A percentile compares a stretch with the other conserved stretches of the same genome.
phyloP scores from a whole-genome alignment of 164 flowering plant genomes.

The Stephania cephalantha region DNA sequence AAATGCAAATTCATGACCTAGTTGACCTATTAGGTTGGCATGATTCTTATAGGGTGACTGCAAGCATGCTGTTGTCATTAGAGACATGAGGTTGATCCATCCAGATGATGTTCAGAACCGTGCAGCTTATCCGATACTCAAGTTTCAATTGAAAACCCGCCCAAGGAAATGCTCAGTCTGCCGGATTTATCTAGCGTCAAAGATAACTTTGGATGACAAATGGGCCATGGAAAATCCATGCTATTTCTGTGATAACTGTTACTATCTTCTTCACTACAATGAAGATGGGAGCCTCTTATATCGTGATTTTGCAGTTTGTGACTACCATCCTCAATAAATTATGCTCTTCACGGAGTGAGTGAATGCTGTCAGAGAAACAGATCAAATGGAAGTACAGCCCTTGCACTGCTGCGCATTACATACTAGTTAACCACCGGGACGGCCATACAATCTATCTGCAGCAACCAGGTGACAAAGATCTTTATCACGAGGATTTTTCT shows the following conservation, averaged over 20 bases:
- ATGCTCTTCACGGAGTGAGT: too few species aligned
- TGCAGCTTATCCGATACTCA: constrained; percentile 58
- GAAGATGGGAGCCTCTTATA: constrained; percentile 38
- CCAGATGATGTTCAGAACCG: constrained; percentile 68
- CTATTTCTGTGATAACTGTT: constrained; percentile 76
- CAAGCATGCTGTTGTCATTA: constrained; percentile 64
- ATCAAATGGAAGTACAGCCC: too few species aligned
- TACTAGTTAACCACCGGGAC: too few species aligned
- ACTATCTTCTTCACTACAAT: constrained; percentile 56
- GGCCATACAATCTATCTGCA: too few species aligned
- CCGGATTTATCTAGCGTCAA: constrained; percentile 49
- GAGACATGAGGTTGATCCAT: constrained; percentile 88
- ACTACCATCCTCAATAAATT: constrained; percentile 33
- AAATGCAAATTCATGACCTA: neutral
- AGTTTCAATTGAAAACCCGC: constrained; percentile 37
- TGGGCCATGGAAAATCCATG: constrained; percentile 72
- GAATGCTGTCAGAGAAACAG: too few species aligned
- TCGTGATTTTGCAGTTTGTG: constrained; percentile 37
- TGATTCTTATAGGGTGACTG: constrained; percentile 55
- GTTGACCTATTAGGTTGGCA: neutral
- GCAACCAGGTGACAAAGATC: too few species aligned
- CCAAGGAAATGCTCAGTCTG: constrained; percentile 60
- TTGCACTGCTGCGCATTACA: too few species aligned
- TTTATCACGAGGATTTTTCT: neutral
- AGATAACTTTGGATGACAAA: constrained; percentile 76